A percentile compares a stretch with the other conserved stretches of the same genome.
Conservation (phyloP, 2,329 filamentous ascomycete species). For the Aspergillus pseudoterreus region DNA sequence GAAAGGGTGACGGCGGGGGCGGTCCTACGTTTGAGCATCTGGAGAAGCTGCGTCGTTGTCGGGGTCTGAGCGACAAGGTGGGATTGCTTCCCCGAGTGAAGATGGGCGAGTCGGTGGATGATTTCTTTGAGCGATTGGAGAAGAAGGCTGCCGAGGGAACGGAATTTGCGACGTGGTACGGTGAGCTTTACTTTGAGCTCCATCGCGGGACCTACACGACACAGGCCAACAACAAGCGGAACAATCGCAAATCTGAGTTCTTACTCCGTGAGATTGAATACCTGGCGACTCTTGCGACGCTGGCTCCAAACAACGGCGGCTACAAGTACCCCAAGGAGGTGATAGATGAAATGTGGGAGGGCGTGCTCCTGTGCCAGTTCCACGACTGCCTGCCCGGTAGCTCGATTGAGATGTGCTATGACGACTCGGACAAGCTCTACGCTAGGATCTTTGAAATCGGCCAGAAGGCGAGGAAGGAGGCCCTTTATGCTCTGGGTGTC, state of each 20-base stretch:
- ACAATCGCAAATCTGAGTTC: constrained; percentile 83
- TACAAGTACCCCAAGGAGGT: constrained; percentile 92
- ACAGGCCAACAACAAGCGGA: constrained; percentile 93
- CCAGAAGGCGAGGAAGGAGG: constrained; percentile 65
- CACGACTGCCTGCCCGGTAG: constrained; percentile 95
- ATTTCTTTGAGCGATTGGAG: constrained; percentile 85
- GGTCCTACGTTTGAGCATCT: constrained; percentile 91
- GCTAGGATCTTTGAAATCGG: constrained; percentile 76
- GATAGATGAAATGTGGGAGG: constrained; percentile 96
- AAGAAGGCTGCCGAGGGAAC: constrained; percentile 65
- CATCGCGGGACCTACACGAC: constrained; percentile 97
- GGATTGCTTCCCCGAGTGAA: constrained; percentile 82
- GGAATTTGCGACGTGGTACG: constrained; percentile 91
- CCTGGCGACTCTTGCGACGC: constrained; percentile 77
- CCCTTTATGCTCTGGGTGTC: constrained; percentile 66
- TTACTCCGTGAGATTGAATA: constrained; percentile 84
- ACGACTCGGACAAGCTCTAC: constrained; percentile 90
- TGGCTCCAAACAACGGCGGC: constrained; percentile 55
- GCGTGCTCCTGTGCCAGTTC: constrained; percentile 88
- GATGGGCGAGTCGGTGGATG: constrained; percentile 84
- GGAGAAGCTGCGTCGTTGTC: constrained; percentile 89
- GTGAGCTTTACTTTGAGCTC: constrained; percentile 95
- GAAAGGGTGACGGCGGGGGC: constrained; percentile 93
- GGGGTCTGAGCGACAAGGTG: constrained; percentile 83
- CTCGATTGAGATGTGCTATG: constrained; percentile 96